phyloP scores from a whole-genome alignment of 2,329 filamentous ascomycete species.

The Trichophaea hybrida region DNA sequence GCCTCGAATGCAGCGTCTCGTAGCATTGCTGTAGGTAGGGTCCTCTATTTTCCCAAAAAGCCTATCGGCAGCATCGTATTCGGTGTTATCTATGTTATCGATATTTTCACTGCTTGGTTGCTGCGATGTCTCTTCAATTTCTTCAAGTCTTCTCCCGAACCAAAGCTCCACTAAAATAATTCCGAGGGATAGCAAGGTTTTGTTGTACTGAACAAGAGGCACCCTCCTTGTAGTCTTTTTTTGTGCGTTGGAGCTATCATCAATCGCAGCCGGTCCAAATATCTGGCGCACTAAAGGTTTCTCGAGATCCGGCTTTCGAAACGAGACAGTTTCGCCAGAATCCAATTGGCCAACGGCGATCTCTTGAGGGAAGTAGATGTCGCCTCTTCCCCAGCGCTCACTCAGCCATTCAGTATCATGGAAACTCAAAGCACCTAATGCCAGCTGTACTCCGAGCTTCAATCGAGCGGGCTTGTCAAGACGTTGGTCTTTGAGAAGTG shows the following conservation, averaged over 20 bases:
- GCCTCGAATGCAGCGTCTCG: not conserved
- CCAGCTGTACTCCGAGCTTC: constrained; percentile 14
- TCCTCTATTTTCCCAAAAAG: not conserved
- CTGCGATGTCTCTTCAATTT: no score
- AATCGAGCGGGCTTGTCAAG: constrained; percentile 6
- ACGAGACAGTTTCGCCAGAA: not conserved
- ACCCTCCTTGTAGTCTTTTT: no score
- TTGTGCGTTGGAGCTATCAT: no score
- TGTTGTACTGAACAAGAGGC: no score
- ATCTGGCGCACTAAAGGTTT: not conserved
- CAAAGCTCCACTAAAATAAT: no score
- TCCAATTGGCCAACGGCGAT: not conserved
- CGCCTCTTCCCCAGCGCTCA: constrained; percentile 16
- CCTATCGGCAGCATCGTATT: not conserved
- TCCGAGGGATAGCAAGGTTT: no score
- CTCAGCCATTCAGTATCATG: constrained; percentile 18
- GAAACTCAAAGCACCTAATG: constrained; percentile 17
- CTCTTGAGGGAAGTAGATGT: constrained; percentile 12
- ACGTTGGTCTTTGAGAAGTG: not conserved
- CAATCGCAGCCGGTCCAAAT: not conserved
- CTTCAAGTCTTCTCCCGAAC: no score
- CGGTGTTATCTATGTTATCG: not conserved
- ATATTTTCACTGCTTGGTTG: no score
- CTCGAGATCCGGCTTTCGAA: not conserved
- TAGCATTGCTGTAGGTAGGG: not conserved